A percentile compares a stretch with the other conserved stretches of the same genome.
phyloP scores from a whole-genome alignment of 2,329 filamentous ascomycete genomes.

The Colletotrichum ledebouriae region DNA sequence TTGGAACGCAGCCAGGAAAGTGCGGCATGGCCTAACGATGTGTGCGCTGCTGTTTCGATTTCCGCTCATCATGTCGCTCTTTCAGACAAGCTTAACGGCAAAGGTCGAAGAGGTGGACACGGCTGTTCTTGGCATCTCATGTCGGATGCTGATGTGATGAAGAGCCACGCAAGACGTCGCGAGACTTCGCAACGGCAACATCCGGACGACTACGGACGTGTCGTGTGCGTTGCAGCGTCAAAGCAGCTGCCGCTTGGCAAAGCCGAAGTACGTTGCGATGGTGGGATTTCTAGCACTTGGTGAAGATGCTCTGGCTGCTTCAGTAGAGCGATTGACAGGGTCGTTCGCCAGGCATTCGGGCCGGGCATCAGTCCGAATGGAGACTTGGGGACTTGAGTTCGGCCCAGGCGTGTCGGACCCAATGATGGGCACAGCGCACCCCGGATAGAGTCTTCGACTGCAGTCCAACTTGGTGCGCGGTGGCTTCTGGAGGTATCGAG shows the following conservation, averaged over 20 bases:
- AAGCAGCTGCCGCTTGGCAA: constrained; percentile 27
- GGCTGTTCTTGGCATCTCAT: constrained; percentile 27
- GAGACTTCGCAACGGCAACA: constrained; percentile 28
- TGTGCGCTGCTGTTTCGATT: constrained; percentile 31
- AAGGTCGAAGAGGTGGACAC: not conserved
- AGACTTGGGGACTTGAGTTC: constrained; percentile 19
- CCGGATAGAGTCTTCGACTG: constrained; percentile 26
- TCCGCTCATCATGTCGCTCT: constrained; percentile 26
- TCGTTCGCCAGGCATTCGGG: constrained; percentile 11
- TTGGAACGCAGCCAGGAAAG: constrained; percentile 9
- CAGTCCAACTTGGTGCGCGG: constrained; percentile 16
- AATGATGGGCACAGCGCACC: constrained; percentile 5
- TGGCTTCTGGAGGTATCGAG: constrained; percentile 21
- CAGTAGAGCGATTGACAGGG: not conserved
- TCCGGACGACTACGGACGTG: constrained; percentile 21
- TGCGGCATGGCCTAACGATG: constrained; percentile 17
- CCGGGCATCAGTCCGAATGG: constrained; percentile 9
- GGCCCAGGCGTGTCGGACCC: constrained; percentile 5
- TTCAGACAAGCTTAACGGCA: constrained; percentile 34
- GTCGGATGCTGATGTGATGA: constrained; percentile 29
- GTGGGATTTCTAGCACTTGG: constrained; percentile 1
- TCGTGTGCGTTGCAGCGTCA: constrained; percentile 12
- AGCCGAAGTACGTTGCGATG: constrained; percentile 10
- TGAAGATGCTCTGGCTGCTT: not conserved
- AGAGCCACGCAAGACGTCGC: constrained; percentile 15